phyloP scores from a whole-genome alignment of 306 rosid species.

The Casuarina equisetifolia region DNA sequence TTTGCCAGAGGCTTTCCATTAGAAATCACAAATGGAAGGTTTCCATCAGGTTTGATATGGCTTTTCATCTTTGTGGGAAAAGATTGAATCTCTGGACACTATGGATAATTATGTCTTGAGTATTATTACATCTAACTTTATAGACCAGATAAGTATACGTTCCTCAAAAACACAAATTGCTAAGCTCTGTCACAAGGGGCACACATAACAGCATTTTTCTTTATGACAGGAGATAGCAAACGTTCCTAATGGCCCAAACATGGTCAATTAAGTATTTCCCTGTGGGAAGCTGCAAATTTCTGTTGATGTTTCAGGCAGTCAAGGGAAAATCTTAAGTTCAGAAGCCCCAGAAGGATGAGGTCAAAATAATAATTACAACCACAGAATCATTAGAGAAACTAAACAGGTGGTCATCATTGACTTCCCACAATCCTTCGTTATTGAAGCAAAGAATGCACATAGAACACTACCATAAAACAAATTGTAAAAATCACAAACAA shows the following conservation, averaged over 20 bases:
- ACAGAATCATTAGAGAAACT: background rate
- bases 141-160: background rate
- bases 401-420: background rate
- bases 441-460: slow-evolving; percentile 14
- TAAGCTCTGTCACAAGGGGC: background rate
- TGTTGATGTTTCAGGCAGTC: background rate
- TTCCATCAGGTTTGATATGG: too few species aligned
- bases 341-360: background rate
- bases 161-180: background rate
- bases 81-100: background rate
- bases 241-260: background rate
- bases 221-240: background rate
- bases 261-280: background rate
- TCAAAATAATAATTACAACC: background rate
- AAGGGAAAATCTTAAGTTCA: background rate
- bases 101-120: background rate
- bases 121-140: background rate
- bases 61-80: too few species aligned
- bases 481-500: background rate
- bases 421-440: background rate
- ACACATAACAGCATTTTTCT: background rate
- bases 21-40: too few species aligned
- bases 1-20: background rate
- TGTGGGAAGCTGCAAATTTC: background rate
- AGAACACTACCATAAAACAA: slow-evolving; percentile 8